Percentiles rank a stretch among this genome's conserved stretches.
These are phyloP conservation scores for Pythium rhizo-oryzae DNA, from an alignment of 352 stramenopile species.

Conservation along the genomic window DNA sequence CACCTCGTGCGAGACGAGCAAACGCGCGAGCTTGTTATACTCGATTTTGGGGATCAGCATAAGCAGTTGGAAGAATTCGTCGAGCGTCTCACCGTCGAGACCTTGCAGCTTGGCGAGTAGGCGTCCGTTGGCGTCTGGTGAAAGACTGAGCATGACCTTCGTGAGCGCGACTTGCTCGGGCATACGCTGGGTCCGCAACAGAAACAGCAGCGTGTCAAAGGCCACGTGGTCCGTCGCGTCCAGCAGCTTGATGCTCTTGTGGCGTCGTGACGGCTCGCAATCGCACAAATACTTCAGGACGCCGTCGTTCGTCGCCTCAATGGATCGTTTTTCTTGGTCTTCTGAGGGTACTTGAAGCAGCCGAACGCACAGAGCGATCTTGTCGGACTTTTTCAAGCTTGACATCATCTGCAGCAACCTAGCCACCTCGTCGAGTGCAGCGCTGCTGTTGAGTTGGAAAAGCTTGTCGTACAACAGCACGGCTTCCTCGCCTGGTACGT, in stretches of 20 bases:
- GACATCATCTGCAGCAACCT: constrained; percentile 50
- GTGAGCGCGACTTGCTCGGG: constrained; percentile 59
- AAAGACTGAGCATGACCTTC: constrained; percentile 64
- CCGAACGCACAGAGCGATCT: constrained; percentile 34
- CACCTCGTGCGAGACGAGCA: constrained; percentile 58
- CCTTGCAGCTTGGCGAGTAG: constrained; percentile 46
- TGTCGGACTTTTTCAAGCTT: constrained; percentile 43
- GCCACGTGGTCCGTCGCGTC: constrained; percentile 35
- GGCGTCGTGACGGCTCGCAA: constrained; percentile 34
- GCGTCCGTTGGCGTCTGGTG: constrained; percentile 44
- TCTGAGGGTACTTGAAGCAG: background rate
- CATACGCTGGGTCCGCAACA: constrained; percentile 58
- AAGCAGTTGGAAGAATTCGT: constrained; percentile 69
- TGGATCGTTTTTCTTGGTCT: background rate
- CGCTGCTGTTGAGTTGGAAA: constrained; percentile 23
- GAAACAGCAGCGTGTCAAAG: constrained; percentile 44
- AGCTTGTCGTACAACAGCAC: constrained; percentile 48
- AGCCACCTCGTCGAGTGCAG: constrained; percentile 7
- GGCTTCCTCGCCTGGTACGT: constrained; percentile 42
- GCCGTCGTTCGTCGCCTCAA: constrained; percentile 26
- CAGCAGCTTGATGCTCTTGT: constrained; percentile 57
- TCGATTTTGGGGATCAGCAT: constrained; percentile 65
- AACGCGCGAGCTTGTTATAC: constrained; percentile 54
- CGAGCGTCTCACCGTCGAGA: constrained; percentile 43
- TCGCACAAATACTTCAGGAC: constrained; percentile 54